Conservation (phyloP, 345 rosid genomes). For the Physaria fendleri region DNA sequence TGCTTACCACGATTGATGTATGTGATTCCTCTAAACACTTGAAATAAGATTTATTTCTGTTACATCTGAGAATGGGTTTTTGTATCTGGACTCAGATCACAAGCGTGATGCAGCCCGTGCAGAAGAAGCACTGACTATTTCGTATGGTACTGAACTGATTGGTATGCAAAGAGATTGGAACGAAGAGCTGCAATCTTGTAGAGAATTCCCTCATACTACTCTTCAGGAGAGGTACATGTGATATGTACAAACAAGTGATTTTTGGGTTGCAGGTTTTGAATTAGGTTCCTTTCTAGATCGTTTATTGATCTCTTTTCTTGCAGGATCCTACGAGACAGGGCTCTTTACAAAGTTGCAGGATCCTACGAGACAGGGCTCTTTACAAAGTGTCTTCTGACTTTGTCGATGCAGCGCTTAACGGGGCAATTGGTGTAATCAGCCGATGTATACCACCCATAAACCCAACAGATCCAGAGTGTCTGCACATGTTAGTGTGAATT, state of each 20-base stretch:
- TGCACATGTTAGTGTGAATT: conserved; percentile 83
- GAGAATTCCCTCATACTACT: conserved; percentile 87
- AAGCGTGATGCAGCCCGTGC: conserved; percentile 97
- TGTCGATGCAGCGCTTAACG: conserved; percentile 92
- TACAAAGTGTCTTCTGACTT: conserved; percentile 99
- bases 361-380: conserved; percentile 91
- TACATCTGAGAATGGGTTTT: neutral
- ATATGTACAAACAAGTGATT: neutral
- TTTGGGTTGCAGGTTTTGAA: no score
- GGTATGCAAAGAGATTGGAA: conserved; percentile 99
- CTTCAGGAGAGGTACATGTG: conserved; percentile 81
- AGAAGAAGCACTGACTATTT: conserved; percentile 88
- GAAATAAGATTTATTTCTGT: neutral
- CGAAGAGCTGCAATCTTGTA: conserved; percentile 97
- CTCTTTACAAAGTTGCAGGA: conserved; percentile 98
- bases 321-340: conserved; percentile 95
- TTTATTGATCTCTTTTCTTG: conserved; percentile 9
- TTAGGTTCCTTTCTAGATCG: neutral
- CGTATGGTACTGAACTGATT: conserved; percentile 93
- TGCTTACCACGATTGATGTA: no score
- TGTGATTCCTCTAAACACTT: no score
- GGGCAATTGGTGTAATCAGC: conserved; percentile 94
- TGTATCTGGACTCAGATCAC: conserved; percentile 54
- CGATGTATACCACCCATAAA: conserved; percentile 98
- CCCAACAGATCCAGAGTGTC: conserved; percentile 99